Conservation (phyloP, 2,329 filamentous ascomycete genomes). For the Alternaria panax region DNA sequence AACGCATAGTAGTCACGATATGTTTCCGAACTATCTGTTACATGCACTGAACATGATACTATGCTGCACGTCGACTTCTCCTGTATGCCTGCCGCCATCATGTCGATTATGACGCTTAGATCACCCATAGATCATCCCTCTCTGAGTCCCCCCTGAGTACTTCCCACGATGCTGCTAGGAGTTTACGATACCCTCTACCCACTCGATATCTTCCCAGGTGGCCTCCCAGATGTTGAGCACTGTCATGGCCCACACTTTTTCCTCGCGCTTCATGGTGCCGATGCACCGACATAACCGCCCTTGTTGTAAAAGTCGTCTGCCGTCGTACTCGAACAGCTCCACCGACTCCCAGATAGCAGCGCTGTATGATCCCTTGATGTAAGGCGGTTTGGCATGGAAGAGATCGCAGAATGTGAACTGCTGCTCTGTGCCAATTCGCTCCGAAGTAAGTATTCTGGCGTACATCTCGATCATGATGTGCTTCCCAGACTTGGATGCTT, state of each 20-base stretch:
- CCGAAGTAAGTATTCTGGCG: constrained; percentile 66
- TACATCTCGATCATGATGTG: constrained; percentile 67
- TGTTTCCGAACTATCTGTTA: background rate
- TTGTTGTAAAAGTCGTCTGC: constrained; percentile 53
- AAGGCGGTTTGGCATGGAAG: constrained; percentile 65
- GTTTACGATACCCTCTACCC: constrained; percentile 56
- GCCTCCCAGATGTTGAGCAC: constrained; percentile 62
- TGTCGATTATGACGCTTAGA: constrained; percentile 14
- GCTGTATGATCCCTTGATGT: constrained; percentile 56
- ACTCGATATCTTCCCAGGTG: constrained; percentile 62
- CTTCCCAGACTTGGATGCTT: constrained; percentile 57
- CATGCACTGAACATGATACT: background rate
- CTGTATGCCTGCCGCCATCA: background rate
- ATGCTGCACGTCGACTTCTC: background rate
- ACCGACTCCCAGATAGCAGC: constrained; percentile 55
- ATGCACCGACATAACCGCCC: constrained; percentile 58
- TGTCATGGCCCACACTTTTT: constrained; percentile 53
- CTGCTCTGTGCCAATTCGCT: constrained; percentile 63
- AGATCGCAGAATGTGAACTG: constrained; percentile 71
- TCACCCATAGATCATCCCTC: constrained; percentile 3
- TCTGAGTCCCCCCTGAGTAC: background rate
- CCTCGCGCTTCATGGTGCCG: constrained; percentile 57
- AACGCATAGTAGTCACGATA: background rate
- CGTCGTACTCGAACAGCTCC: constrained; percentile 57
- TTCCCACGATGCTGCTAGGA: constrained; percentile 15